A percentile compares a stretch with the other conserved stretches of the same genome.
These are phyloP conservation scores for Lyophyllum shimeji DNA, from an alignment of 768 basidiomycete species.

Conservation along the genomic window DNA sequence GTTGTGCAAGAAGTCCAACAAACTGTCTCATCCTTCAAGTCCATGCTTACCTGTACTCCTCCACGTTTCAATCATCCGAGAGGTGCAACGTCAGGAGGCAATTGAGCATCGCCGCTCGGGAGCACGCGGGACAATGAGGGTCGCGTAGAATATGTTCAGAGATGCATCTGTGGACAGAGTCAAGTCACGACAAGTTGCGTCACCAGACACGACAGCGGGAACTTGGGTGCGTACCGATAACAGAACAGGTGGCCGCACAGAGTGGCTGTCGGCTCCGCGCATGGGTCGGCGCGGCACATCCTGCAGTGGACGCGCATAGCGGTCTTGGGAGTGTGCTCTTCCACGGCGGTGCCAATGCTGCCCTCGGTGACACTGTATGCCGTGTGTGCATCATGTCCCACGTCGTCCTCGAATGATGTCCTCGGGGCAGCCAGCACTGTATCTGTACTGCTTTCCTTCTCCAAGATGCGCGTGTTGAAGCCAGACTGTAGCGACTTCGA, in stretches of 20 bases:
- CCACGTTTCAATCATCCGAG: neutral
- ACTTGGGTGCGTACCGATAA: constrained; percentile 37
- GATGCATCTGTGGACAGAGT: neutral
- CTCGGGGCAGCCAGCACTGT: too few species aligned
- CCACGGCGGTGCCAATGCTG: neutral
- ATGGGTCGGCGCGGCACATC: constrained; percentile 45
- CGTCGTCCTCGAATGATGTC: too few species aligned
- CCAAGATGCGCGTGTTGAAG: too few species aligned
- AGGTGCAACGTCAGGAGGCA: constrained; percentile 1
- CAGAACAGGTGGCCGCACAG: constrained; percentile 69
- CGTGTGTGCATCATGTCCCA: neutral
- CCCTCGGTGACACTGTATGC: neutral
- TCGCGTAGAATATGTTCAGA: constrained; percentile 3
- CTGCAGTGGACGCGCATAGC: constrained; percentile 44
- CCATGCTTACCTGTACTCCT: neutral
- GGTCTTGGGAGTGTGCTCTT: neutral
- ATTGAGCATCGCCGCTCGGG: constrained; percentile 1
- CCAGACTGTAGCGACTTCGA: neutral
- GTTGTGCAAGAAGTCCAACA: too few species aligned
- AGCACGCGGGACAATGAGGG: constrained; percentile 1
- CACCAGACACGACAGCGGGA: neutral
- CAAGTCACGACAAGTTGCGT: neutral
- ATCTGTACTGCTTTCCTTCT: too few species aligned
- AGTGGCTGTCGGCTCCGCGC: constrained; percentile 54
- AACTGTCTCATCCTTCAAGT: too few species aligned